Base-by-base conservation (phyloP, 2,329 filamentous ascomycete genomes). In the Botryotinia narcissicola region DNA sequence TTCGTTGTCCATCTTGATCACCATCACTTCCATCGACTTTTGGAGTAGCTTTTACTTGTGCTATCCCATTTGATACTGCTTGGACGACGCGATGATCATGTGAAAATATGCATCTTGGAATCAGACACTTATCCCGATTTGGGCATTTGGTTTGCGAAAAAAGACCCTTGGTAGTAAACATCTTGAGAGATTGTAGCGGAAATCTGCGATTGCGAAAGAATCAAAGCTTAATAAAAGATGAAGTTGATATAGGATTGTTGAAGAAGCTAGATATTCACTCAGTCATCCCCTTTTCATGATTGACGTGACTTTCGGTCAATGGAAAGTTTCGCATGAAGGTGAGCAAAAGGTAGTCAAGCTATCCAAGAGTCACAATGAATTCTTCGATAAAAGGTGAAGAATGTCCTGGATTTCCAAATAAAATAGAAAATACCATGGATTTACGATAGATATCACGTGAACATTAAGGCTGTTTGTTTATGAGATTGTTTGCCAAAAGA, bases 81-180 rank as follows among this genome's bases (percentile, higher is more conserved):
- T 35, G 75, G 46, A 75, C 81, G 29, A 12, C 25, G 25, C 18
- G 40, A 25, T 69, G 51, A 32, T 48, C 40, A 69, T 72, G 81
- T 29, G 72, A 74, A 74, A 81, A 82, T 44, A 81, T 80, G 64
- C 81, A 82, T 70, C 73, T 76, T 70, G 80, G 80, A 6, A 81
- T 78, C 9, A 77, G 67, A 73, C 81, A 81, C 48, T 75, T 77
- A 29, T 79, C 76, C 66, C 76, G 73, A 68, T 80, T 76, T 51
- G 81, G 81, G 72, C 81, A 82, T 25, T 71, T 51, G 29, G 80
- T 74, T 57, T 76, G 73, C 14, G 80, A 80, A 54, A 82, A 82
- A 20, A 81, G 73, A 8, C 77, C 77, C 69, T 79, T 81, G 18
- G 80, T 74, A 20, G 77, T 77, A 74, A 82, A 82, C 81, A 82